These are phyloP conservation scores for Fusarium keratoplasticum DNA, from an alignment of 2,329 filamentous ascomycete genomes.

Conservation along the genomic window DNA sequence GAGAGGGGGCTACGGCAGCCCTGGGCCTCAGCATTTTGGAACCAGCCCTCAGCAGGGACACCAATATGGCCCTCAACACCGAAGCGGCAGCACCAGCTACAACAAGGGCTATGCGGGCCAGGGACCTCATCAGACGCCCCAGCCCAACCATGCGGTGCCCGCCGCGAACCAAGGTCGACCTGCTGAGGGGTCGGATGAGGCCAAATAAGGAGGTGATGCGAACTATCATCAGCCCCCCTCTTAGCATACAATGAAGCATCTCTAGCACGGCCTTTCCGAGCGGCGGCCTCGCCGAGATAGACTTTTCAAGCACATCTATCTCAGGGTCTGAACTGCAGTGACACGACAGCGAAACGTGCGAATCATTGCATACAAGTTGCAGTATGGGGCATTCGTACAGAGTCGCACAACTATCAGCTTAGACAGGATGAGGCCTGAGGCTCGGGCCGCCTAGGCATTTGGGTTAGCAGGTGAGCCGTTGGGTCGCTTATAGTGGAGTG, in stretches of 20 bases:
- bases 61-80: constrained; percentile 69
- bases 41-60: constrained; percentile 75
- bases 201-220: constrained; percentile 52
- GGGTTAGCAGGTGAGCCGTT: constrained; percentile 35
- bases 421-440: constrained; percentile 35
- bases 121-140: constrained; percentile 55
- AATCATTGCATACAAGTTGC: constrained; percentile 38
- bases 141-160: constrained; percentile 50
- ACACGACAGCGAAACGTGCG: constrained; percentile 30
- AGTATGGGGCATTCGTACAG: constrained; percentile 37
- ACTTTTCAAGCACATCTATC: constrained; percentile 40
- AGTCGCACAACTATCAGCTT: constrained; percentile 35
- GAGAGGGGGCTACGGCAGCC: constrained; percentile 70
- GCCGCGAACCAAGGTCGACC: constrained; percentile 48
- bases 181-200: constrained; percentile 57
- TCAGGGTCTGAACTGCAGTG: constrained; percentile 35
- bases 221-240: constrained; percentile 20
- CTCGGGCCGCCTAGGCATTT: constrained; percentile 26
- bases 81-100: constrained; percentile 66
- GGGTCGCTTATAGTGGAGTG: constrained; percentile 24
- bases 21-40: constrained; percentile 71
- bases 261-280: constrained; percentile 39
- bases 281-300: constrained; percentile 36
- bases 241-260: constrained; percentile 37
- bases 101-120: constrained; percentile 64